Conservation (phyloP, 2,329 filamentous ascomycete genomes). For the Albophoma yamanashiensis region DNA sequence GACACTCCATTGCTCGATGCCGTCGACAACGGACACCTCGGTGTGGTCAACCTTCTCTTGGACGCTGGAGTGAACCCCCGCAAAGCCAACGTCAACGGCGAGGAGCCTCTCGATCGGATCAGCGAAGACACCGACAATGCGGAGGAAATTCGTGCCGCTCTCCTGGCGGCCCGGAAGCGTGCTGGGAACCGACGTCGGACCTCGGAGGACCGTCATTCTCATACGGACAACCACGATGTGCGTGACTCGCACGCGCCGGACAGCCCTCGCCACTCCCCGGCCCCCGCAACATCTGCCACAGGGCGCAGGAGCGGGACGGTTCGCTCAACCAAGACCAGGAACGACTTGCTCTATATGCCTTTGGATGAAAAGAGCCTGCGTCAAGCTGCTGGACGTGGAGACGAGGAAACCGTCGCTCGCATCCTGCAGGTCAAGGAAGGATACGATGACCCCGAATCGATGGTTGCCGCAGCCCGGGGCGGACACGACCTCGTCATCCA, state of each 20-base stretch:
- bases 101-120: slow-evolving; percentile 82
- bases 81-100: slow-evolving; percentile 81
- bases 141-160: slow-evolving; percentile 62
- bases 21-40: slow-evolving; percentile 87
- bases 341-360: slow-evolving; percentile 52
- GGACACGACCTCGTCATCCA: slow-evolving; percentile 84
- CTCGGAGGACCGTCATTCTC: slow-evolving; percentile 45
- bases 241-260: slow-evolving; percentile 45
- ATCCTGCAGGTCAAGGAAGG: slow-evolving; percentile 51
- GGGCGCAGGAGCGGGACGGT: slow-evolving; percentile 43
- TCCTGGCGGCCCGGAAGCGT: slow-evolving; percentile 50
- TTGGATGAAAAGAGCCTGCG: slow-evolving; percentile 51
- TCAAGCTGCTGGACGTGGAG: slow-evolving; percentile 48
- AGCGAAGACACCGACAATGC: slow-evolving; percentile 64
- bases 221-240: slow-evolving; percentile 33
- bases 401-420: slow-evolving; percentile 49
- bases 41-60: slow-evolving; percentile 75
- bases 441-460: slow-evolving; percentile 68
- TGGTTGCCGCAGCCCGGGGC: slow-evolving; percentile 84
- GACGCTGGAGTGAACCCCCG: slow-evolving; percentile 85
- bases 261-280: slow-evolving; percentile 48
- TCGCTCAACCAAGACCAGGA: slow-evolving; percentile 53
- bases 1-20: slow-evolving; percentile 94
- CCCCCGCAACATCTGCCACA: slow-evolving; percentile 22
- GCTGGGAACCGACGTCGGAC: slow-evolving; percentile 42